Evolutionary conservation across 441 rosid genomes (phyloP).

Genomic region (Erodium trifolium): DNA sequence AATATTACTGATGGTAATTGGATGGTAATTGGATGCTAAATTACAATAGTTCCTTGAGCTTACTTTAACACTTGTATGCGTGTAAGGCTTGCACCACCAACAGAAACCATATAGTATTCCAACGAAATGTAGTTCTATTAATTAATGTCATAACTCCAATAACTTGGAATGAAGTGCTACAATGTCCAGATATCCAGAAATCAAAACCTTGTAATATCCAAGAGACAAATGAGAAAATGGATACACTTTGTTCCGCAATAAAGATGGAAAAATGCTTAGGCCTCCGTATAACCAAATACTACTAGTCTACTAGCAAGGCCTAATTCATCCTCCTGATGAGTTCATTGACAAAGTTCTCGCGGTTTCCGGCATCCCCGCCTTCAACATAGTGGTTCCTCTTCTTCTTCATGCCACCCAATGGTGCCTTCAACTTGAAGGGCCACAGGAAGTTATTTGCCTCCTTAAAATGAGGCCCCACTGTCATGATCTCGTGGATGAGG

Average conservation of each 20-base stretch:
- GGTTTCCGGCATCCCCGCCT: slow-evolving; percentile 80
- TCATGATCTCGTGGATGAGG: slow-evolving; percentile 66
- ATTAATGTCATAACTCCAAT: not conserved
- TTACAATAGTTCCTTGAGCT: too few relatives aligned
- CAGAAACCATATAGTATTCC: not conserved
- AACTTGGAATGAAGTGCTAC: not conserved
- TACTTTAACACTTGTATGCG: too few relatives aligned
- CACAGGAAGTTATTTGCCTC: slow-evolving; percentile 74
- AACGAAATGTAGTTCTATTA: not conserved
- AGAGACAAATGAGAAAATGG: not conserved
- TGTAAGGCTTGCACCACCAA: too few relatives aligned
- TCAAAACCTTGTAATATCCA: not conserved
- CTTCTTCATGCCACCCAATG: slow-evolving; percentile 62
- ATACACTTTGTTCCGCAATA: not conserved
- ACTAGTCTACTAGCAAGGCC: not conserved
- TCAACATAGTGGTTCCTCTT: slow-evolving; percentile 75
- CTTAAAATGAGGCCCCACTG: slow-evolving; percentile 71
- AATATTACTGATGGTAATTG: too few relatives aligned
- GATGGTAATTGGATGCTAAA: too few relatives aligned
- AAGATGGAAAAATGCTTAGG: not conserved
- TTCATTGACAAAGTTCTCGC: slow-evolving; percentile 62
- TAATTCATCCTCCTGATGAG: slow-evolving; percentile 68
- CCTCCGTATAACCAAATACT: not conserved
- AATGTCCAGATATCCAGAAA: not conserved
- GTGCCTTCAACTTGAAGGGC: slow-evolving; percentile 79